Evolutionary conservation across 768 basidiomycete species (phyloP).

Genomic region (Agrocybe pediades): DNA sequence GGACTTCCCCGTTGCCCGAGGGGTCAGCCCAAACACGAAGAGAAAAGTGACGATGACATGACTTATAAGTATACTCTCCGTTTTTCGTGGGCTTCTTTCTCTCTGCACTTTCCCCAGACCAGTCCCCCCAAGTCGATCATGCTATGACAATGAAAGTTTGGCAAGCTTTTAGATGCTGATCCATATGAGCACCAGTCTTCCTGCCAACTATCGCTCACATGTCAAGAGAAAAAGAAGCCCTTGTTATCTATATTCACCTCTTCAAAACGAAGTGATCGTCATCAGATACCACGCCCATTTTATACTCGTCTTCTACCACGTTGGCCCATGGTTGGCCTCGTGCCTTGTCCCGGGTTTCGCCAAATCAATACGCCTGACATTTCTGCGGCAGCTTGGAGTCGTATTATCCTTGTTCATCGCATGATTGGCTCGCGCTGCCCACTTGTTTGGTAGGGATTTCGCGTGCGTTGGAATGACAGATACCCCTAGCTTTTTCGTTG

Average conservation of each 20-base stretch:
- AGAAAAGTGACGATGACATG: not conserved
- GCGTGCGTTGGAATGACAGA: not conserved
- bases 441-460: not conserved
- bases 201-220: too few species aligned
- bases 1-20: too few species aligned
- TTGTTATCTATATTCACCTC: slow-evolving; percentile 2
- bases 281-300: not conserved
- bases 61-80: not conserved
- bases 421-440: slow-evolving; percentile 8
- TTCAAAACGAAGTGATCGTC: not conserved
- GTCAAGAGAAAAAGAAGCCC: too few species aligned
- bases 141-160: too few species aligned
- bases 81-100: not conserved
- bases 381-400: not conserved
- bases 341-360: slow-evolving; percentile 10
- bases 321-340: slow-evolving; percentile 7
- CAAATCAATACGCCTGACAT: slow-evolving; percentile 10
- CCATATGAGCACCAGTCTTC: too few species aligned
- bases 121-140: too few species aligned
- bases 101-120: too few species aligned
- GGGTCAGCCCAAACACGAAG: too few species aligned
- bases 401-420: not conserved
- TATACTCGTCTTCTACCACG: slow-evolving; percentile 7
- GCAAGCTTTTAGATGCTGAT: not conserved
- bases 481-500: slow-evolving; percentile 5